phyloP scores from a whole-genome alignment of 2,329 filamentous ascomycete genomes.

The Colletotrichum truncatum region DNA sequence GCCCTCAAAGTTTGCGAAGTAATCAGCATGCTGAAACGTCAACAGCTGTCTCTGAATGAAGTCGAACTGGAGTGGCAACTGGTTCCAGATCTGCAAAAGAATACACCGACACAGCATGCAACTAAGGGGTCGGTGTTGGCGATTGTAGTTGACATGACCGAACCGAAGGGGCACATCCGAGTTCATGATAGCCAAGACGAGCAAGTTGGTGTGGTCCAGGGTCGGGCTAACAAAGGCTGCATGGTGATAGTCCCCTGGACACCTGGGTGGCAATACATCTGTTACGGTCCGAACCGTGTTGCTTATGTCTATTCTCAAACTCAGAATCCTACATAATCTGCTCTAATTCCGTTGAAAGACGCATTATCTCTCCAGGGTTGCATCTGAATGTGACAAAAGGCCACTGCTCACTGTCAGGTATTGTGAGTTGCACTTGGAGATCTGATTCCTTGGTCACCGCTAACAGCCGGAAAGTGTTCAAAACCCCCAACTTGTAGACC shows the following conservation, averaged over 20 bases:
- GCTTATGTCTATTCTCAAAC: not conserved
- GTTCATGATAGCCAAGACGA: not conserved
- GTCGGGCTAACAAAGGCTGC: not conserved
- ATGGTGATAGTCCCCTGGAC: not conserved
- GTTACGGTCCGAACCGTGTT: not conserved
- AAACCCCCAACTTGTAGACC: not conserved
- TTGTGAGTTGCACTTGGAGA: not conserved
- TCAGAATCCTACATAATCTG: too few relatives aligned
- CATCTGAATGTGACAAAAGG: not conserved
- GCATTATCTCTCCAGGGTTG: not conserved
- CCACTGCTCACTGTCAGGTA: not conserved
- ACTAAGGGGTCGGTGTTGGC: not conserved
- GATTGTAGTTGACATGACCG: not conserved
- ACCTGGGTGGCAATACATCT: not conserved
- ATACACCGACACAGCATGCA: not conserved
- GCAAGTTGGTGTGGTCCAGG: not conserved
- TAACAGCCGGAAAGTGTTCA: not conserved
- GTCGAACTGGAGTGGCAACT: not conserved
- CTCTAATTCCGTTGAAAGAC: not conserved
- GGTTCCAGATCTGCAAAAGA: not conserved
- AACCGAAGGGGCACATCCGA: not conserved
- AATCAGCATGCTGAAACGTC: not conserved
- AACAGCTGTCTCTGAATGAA: not conserved
- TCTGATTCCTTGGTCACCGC: not conserved
- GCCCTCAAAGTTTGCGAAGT: not conserved